Conservation (phyloP, 192 early-diverging fungal genomes). For the Podila horticola region DNA sequence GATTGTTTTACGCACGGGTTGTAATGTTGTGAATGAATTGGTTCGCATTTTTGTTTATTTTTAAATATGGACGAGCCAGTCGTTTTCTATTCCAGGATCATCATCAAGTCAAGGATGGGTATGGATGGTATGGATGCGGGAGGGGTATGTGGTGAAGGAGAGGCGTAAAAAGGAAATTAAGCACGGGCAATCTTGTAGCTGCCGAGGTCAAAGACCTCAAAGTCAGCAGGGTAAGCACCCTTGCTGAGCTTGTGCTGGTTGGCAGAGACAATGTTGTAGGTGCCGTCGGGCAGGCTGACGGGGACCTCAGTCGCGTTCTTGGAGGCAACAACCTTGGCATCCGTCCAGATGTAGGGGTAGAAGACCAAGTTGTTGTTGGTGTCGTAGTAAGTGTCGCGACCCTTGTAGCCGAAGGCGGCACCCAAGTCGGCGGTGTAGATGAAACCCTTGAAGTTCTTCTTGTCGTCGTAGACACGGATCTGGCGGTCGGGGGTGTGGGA, state of each 20-base stretch:
- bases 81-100: background rate
- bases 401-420: slow-evolving; percentile 5
- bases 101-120: too few species aligned
- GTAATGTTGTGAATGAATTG: background rate
- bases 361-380: slow-evolving; percentile 9
- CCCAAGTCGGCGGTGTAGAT: background rate
- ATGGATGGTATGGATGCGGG: too few species aligned
- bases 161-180: too few species aligned
- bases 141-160: too few species aligned
- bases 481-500: slow-evolving; percentile 20
- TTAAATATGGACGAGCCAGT: slow-evolving; percentile 6
- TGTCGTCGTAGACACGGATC: slow-evolving; percentile 13
- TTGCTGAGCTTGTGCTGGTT: slow-evolving; percentile 43
- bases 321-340: slow-evolving; percentile 11
- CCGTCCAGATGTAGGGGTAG: slow-evolving; percentile 13
- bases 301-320: slow-evolving; percentile 2
- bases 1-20: background rate
- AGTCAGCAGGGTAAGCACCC: slow-evolving; percentile 33
- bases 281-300: background rate
- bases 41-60: background rate
- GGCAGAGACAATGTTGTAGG: slow-evolving; percentile 30
- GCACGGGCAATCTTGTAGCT: background rate
- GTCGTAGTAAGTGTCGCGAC: slow-evolving; percentile 2
- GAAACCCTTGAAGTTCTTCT: slow-evolving; percentile 12
- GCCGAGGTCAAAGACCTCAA: slow-evolving; percentile 32